These are phyloP conservation scores for Podaxis rugospora DNA, from an alignment of 768 basidiomycete genomes.

Conservation along the genomic window DNA sequence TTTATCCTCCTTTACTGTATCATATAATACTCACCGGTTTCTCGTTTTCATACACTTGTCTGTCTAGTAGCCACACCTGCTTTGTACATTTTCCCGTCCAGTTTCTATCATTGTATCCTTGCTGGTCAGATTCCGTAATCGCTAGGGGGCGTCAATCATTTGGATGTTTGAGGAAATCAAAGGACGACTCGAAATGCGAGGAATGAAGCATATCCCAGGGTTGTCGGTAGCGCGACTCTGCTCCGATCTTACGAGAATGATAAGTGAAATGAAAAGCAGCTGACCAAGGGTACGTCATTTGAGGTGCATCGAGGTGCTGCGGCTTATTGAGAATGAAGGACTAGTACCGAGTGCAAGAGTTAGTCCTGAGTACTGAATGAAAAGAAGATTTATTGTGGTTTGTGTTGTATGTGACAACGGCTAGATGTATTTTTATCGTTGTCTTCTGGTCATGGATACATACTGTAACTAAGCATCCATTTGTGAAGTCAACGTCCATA, in stretches of 20 bases:
- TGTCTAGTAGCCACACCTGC: not conserved
- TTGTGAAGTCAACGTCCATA: not conserved
- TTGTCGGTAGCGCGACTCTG: not conserved
- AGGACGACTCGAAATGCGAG: not conserved
- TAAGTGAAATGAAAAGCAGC: slow-evolving; percentile 1
- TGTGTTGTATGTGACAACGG: not conserved
- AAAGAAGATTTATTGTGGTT: not conserved
- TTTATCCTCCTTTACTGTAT: slow-evolving; percentile 9
- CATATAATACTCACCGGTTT: slow-evolving; percentile 4
- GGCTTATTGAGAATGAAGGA: not conserved
- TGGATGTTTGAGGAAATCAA: not conserved
- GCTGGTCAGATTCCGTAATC: not conserved
- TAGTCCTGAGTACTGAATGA: not conserved
- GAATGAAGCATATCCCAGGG: not conserved
- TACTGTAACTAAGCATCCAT: not conserved
- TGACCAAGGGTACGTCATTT: not conserved
- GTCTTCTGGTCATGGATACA: slow-evolving; percentile 1
- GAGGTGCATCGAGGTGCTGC: not conserved
- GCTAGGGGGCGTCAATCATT: not conserved
- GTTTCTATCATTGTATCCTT: not conserved
- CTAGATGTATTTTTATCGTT: not conserved
- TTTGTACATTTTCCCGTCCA: not conserved
- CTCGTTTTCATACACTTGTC: not conserved
- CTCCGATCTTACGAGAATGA: not conserved
- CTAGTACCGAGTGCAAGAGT: not conserved